Base-by-base conservation (phyloP, 2,329 filamentous ascomycete genomes). In the Fusarium begoniae region DNA sequence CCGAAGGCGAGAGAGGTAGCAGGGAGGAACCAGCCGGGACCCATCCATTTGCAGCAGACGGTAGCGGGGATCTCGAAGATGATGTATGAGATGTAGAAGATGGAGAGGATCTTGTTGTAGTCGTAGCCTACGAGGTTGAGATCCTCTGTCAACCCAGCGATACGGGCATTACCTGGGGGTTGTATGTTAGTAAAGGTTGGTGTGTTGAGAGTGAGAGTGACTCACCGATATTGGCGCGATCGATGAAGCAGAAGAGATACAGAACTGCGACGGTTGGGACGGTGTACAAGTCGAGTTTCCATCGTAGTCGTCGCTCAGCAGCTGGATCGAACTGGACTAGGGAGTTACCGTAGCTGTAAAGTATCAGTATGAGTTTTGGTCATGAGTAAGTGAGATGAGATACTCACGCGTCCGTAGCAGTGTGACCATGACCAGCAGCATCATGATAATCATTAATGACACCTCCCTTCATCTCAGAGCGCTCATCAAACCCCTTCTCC, bases 231-330 rank as follows among this genome's bases (percentile, higher is more conserved):
- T 93, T 94, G 30, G 91, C 90, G n/a, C 92, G 87, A 75, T 93
- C 92, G 72, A 93, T 93, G 81, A 93, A 93, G 82, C 91, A 93
- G 77, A 93, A 93, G 0, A 93, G 85, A 75, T 93, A 94, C 8
- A 94, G 82, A 1, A 93, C 65, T 0, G 91, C 83, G 1, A 93
- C 90, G 0, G 90, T 92, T 0, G 92, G 92, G 1, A 93, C 84
- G 50, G 93, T 88, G 75, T 85, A 88, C 11, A 92, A 74, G 75
- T 94, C 92, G 54, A 93, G 90, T 80, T 93, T 93, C 76, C 83
- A 81, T 13, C 90, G 84, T 30, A 93, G 83, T 58, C 84, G 86
- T 13, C 85, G 80, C 78, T 93, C 92, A 5, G 88, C 89, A 35
- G 65, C 77, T 37, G 58, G 72, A 41, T 78, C 77, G 58, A 78